Percentiles rank a stretch among this genome's conserved stretches.
Conservation (phyloP, 208 protist species). For the Wallacemonas collosoma region DNA sequence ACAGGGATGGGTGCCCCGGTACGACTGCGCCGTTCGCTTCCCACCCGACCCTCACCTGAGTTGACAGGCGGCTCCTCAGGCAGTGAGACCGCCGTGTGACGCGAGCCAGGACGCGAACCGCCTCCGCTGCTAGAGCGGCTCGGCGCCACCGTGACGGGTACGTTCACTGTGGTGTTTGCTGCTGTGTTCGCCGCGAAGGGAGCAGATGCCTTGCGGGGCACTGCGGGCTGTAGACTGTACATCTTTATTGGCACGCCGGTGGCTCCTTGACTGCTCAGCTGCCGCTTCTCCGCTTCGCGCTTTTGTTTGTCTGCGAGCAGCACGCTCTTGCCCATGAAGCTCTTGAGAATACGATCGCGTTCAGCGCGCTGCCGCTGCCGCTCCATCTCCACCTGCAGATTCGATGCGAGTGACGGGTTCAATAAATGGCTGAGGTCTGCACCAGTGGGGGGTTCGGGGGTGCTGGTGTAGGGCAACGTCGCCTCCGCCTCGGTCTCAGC, state of each 20-base stretch:
- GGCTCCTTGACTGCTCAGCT: not conserved
- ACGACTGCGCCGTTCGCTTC: not conserved
- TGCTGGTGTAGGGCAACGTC: not conserved
- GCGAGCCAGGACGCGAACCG: slow-evolving; percentile 1
- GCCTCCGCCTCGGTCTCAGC: not conserved
- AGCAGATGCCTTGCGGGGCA: too few species aligned
- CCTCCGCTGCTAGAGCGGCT: not conserved
- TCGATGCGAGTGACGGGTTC: slow-evolving; percentile 8
- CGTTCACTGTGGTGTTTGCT: too few species aligned
- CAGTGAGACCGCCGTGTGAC: slow-evolving; percentile 27
- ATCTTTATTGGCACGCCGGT: too few species aligned
- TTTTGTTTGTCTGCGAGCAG: slow-evolving; percentile 48
- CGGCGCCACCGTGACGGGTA: too few species aligned
- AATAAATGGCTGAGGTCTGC: not conserved
- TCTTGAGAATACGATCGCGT: slow-evolving; percentile 43
- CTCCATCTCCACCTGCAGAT: slow-evolving; percentile 21
- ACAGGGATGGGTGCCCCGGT: slow-evolving; percentile 27
- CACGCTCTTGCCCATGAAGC: slow-evolving; percentile 63
- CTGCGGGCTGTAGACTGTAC: too few species aligned
- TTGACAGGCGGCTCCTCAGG: slow-evolving; percentile 24
- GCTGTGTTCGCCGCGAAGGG: too few species aligned
- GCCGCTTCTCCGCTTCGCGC: slow-evolving; percentile 29
- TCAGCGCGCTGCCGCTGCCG: slow-evolving; percentile 21
- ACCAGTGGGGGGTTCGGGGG: not conserved
- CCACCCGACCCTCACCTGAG: not conserved